These are phyloP conservation scores for Platanthera guangdongensis DNA, from an alignment of 106 monocot genomes.

Conservation along the genomic window DNA sequence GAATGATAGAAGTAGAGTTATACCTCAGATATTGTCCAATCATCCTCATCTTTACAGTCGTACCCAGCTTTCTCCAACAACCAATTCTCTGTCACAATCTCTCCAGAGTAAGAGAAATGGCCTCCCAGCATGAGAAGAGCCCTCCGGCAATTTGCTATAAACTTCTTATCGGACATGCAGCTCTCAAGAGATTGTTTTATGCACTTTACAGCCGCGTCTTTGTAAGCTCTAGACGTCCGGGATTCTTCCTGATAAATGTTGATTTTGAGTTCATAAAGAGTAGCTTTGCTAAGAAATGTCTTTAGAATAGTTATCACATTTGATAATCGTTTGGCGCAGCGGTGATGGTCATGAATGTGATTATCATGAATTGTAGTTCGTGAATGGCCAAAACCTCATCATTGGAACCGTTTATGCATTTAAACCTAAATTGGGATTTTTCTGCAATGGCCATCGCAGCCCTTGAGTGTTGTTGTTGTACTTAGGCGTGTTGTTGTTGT, in stretches of 20 bases:
- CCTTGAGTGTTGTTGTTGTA: too few species aligned
- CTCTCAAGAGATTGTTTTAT: conserved; percentile 27
- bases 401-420: too few species aligned
- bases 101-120: conserved; percentile 36
- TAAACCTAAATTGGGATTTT: too few species aligned
- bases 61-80: conserved; percentile 43
- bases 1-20: background rate
- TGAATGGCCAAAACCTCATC: too few species aligned
- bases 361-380: too few species aligned
- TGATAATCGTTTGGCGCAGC: background rate
- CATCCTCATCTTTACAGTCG: conserved; percentile 10
- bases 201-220: conserved; percentile 39
- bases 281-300: background rate
- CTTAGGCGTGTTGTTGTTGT: too few species aligned
- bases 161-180: conserved; percentile 22
- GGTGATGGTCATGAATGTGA: too few species aligned
- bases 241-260: conserved; percentile 26
- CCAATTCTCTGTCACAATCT: conserved; percentile 18
- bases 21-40: conserved; percentile 22
- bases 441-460: too few species aligned
- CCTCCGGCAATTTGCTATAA: conserved; percentile 22
- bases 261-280: background rate
- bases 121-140: conserved; percentile 40
- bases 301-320: background rate
- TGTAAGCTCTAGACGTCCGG: conserved; percentile 24